Base-by-base conservation (phyloP, 2,329 filamentous ascomycete species). In the Stagonosporopsis tanaceti region DNA sequence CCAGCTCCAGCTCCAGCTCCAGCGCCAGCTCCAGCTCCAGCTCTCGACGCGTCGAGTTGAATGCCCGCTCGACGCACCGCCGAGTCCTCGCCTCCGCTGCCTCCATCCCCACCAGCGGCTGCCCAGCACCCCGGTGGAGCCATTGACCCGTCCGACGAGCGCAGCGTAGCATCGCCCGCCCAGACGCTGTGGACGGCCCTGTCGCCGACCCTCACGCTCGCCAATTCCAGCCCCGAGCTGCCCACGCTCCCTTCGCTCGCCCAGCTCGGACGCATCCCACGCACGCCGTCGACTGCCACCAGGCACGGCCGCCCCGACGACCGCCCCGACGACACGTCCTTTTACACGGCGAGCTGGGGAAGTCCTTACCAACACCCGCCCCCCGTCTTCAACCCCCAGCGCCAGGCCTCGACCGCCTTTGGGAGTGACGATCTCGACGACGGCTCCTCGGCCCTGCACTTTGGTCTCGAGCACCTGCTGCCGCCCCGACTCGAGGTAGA, bases 331-430 rank as follows among this genome's bases (percentile, higher is more conserved):
- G 81, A 82, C 61, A 82, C 80, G 57, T 74, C 81, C 44, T 86
- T 85, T 72, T 86, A 86, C 71, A 95, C 92, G 44, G 89, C 92
- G 46, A 93, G 89, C 74, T 97, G 93, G 93, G 93, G 93, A 54
- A 97, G 93, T 51, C 93, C 93, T 22, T 97, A 97, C 78, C 88
- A 90, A 53, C 84, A 84, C 60, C 84, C 89, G 37, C 80, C 83
- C 12, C 89, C 65, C 76, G 72, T 61, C 15, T 73, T 72, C 63
- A 69, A 72, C 57, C 60, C 61, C 3, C 67, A 65, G 60, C 74
- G 67, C 38, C 64, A 64, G 12, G 53, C 53, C 47, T 74, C 70
- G 56, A 66, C 67, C 30, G 60, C 67, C 34, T 69, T 73, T 30
- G 75, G 66, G 34, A 77, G 75, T 62, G 76, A 78, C 72, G 74